Evolutionary conservation across 2,329 filamentous ascomycete genomes (phyloP).

Genomic region (Claviceps purpurea): DNA sequence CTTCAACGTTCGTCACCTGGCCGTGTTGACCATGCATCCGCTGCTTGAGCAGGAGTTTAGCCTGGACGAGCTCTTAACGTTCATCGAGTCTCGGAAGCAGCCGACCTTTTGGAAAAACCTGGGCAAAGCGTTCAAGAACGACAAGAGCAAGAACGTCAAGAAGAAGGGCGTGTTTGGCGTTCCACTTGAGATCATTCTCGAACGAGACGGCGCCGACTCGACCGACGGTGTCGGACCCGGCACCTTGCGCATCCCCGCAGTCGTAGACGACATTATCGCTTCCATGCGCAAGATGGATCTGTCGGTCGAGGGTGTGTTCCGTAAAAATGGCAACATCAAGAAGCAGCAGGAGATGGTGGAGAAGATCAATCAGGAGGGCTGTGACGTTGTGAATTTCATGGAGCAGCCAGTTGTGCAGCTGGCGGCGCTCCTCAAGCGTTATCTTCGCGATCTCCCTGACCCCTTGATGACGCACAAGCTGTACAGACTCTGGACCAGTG

Average conservation of each 20-base stretch:
- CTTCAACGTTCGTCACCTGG: conserved; percentile 91
- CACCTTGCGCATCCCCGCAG: conserved; percentile 76
- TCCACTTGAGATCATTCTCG: conserved; percentile 73
- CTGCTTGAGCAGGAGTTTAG: conserved; percentile 81
- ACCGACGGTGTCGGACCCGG: conserved; percentile 92
- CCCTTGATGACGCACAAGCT: conserved; percentile 91
- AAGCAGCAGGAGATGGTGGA: conserved; percentile 78
- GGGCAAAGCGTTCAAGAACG: conserved; percentile 87
- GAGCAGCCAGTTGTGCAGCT: conserved; percentile 87
- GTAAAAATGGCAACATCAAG: conserved; percentile 98
- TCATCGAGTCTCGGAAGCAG: conserved; percentile 82
- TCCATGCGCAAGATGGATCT: conserved; percentile 99
- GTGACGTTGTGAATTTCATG: conserved; percentile 72
- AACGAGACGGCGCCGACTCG: conserved; percentile 92
- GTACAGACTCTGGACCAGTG: conserved; percentile 77
- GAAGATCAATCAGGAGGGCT: conserved; percentile 72
- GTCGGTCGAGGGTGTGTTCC: conserved; percentile 95
- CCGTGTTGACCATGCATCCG: conserved; percentile 88
- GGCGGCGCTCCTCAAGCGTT: conserved; percentile 87
- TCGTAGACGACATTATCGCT: conserved; percentile 87
- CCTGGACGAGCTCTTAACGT: conserved; percentile 80
- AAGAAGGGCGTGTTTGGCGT: conserved; percentile 94
- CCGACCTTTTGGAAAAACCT: conserved; percentile 98
- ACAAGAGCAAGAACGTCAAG: conserved; percentile 62
- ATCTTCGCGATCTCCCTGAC: conserved; percentile 86